These are phyloP conservation scores for Diaporthe citriasiana DNA, from an alignment of 2,329 filamentous ascomycete genomes.

Conservation along the genomic window DNA sequence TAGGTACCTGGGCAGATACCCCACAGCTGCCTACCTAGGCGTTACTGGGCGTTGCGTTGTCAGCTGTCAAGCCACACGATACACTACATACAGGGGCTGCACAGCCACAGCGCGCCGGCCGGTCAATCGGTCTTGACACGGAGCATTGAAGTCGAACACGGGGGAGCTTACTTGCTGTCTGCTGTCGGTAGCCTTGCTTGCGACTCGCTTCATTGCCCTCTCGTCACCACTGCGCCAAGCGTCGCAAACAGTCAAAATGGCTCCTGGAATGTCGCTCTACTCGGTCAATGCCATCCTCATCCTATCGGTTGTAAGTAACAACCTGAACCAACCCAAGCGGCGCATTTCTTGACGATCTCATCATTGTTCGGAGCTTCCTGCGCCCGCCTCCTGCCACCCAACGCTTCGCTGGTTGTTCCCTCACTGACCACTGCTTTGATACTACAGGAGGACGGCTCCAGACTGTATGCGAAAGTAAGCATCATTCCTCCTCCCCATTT, in stretches of 20 bases:
- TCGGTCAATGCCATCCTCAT: conserved; percentile 77
- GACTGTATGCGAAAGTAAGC: conserved; percentile 52
- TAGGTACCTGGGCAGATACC: no score
- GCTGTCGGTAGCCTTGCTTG: conserved; percentile 14
- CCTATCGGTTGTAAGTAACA: conserved; percentile 48
- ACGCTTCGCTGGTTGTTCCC: neutral
- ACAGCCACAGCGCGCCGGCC: conserved; percentile 30
- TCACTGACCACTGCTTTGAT: conserved; percentile 6
- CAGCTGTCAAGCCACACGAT: conserved; percentile 9
- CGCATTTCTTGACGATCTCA: conserved; percentile 1
- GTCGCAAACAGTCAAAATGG: conserved; percentile 65
- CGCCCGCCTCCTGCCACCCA: neutral
- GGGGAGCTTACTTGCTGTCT: conserved; percentile 34
- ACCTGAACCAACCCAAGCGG: neutral
- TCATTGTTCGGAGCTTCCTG: conserved; percentile 12
- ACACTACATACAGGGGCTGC: neutral
- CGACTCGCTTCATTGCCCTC: conserved; percentile 22
- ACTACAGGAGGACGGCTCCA: conserved; percentile 41
- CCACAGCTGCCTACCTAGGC: no score
- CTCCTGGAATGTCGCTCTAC: conserved; percentile 81
- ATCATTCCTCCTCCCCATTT: conserved; percentile 69
- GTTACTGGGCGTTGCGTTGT: no score
- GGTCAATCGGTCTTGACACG: conserved; percentile 42
- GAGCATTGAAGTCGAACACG: conserved; percentile 37
- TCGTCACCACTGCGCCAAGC: conserved; percentile 23